These are phyloP conservation scores for Candida boleticola DNA, from an alignment of 805 yeast species.

Conservation along the genomic window DNA sequence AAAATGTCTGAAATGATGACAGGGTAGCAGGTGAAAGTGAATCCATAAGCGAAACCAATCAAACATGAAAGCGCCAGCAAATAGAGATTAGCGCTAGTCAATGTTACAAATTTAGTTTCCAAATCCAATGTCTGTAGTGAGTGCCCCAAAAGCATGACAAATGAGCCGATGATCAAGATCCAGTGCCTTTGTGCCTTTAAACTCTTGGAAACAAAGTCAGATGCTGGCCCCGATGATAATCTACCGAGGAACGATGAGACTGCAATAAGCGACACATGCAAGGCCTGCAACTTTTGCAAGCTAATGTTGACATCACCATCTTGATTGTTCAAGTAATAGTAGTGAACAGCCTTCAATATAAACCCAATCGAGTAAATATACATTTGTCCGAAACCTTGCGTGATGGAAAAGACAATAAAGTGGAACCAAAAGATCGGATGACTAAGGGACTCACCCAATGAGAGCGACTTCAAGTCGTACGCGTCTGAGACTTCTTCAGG, in stretches of 20 bases:
- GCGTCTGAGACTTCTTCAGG: not conserved
- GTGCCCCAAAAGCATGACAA: constrained; percentile 30
- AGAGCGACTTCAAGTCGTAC: constrained; percentile 14
- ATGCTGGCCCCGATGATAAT: constrained; percentile 29
- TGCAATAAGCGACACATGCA: constrained; percentile 34
- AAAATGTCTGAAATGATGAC: constrained; percentile 33
- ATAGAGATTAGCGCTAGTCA: constrained; percentile 15
- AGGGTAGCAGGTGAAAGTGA: constrained; percentile 32
- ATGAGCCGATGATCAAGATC: constrained; percentile 28
- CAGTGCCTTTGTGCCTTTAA: constrained; percentile 29
- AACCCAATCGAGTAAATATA: constrained; percentile 35
- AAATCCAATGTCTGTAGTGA: constrained; percentile 16
- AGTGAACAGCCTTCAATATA: constrained; percentile 27
- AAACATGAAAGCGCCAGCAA: constrained; percentile 23
- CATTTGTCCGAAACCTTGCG: constrained; percentile 40
- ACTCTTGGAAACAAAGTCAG: constrained; percentile 25
- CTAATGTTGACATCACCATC: not conserved
- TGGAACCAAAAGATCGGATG: constrained; percentile 34
- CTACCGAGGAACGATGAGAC: constrained; percentile 30
- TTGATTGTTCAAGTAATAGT: constrained; percentile 13
- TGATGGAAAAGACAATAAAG: constrained; percentile 25
- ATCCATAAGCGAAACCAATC: constrained; percentile 36
- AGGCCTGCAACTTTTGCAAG: constrained; percentile 25
- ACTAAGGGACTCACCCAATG: constrained; percentile 19
- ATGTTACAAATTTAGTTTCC: constrained; percentile 9